Conservation (phyloP, 306 rosid species). For the Sicyos baderoa region DNA sequence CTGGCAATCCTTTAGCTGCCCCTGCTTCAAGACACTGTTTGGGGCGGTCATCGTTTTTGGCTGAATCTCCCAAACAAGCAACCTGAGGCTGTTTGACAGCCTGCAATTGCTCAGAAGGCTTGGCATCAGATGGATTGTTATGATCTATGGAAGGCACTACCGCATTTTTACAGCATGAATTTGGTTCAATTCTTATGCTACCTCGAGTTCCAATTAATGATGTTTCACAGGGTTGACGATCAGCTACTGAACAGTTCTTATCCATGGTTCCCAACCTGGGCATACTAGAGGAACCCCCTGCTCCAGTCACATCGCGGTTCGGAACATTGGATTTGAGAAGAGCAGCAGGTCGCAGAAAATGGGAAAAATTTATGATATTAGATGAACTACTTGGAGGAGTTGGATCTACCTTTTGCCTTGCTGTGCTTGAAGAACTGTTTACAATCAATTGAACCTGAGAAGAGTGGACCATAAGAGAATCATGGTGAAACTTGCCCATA, state of each 20-base stretch:
- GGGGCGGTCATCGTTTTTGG: conserved; percentile 35
- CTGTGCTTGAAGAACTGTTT: conserved; percentile 37
- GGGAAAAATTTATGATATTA: conserved; percentile 56
- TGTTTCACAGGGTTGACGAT: conserved; percentile 35
- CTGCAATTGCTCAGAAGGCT: conserved; percentile 40
- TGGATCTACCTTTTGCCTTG: conserved; percentile 47
- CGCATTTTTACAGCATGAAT: conserved; percentile 33
- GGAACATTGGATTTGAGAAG: conserved; percentile 45
- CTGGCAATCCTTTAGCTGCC: conserved; percentile 29
- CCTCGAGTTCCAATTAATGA: conserved; percentile 30
- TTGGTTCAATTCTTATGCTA: conserved; percentile 31
- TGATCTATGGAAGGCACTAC: conserved; percentile 38
- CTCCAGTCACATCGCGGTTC: conserved; percentile 34
- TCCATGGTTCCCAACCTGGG: conserved; percentile 33
- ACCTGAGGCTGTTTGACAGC: conserved; percentile 39
- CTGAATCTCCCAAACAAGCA: conserved; percentile 35
- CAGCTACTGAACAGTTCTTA: conserved; percentile 29
- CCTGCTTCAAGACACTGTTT: conserved; percentile 38
- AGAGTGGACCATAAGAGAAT: conserved; percentile 30
- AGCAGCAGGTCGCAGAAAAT: conserved; percentile 65
- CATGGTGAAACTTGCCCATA: conserved; percentile 27
- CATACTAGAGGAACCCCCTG: conserved; percentile 31
- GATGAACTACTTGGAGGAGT: conserved; percentile 35
- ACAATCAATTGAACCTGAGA: conserved; percentile 37
- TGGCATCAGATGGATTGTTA: conserved; percentile 32